These are phyloP conservation scores for Blastocystis sp. DNA, from an alignment of 352 stramenopile genomes.

Conservation along the genomic window DNA sequence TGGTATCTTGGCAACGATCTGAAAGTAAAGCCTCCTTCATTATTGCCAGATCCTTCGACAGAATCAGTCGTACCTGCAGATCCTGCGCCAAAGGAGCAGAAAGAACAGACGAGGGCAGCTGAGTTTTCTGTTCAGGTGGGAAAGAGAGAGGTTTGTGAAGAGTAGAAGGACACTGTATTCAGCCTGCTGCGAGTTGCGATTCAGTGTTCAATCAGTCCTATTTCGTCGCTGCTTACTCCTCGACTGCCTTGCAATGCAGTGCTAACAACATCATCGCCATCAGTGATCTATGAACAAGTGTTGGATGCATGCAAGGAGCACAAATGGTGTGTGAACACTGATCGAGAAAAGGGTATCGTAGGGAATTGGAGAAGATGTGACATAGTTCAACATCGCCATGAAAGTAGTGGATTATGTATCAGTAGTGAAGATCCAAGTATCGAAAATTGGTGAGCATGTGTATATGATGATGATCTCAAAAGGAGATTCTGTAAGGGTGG, in stretches of 20 bases:
- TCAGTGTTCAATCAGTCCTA: neutral
- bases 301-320: slow-evolving; percentile 17
- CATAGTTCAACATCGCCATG: slow-evolving; percentile 44
- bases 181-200: neutral
- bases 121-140: neutral
- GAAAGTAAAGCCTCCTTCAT: neutral
- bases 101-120: neutral
- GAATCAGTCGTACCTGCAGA: neutral
- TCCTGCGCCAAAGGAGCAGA: neutral
- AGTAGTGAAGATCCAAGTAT: neutral
- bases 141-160: neutral
- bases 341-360: neutral
- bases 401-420: slow-evolving; percentile 46
- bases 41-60: neutral
- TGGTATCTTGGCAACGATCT: slow-evolving; percentile 68
- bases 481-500: neutral
- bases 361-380: neutral
- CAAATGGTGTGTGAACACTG: slow-evolving; percentile 15
- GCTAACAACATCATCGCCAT: neutral
- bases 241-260: neutral
- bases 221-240: neutral
- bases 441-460: neutral
- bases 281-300: slow-evolving; percentile 15
- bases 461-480: slow-evolving; percentile 6
- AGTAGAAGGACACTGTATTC: neutral